phyloP scores from a whole-genome alignment of 73 alveolate species.

The Paramecium pentaurelia region DNA sequence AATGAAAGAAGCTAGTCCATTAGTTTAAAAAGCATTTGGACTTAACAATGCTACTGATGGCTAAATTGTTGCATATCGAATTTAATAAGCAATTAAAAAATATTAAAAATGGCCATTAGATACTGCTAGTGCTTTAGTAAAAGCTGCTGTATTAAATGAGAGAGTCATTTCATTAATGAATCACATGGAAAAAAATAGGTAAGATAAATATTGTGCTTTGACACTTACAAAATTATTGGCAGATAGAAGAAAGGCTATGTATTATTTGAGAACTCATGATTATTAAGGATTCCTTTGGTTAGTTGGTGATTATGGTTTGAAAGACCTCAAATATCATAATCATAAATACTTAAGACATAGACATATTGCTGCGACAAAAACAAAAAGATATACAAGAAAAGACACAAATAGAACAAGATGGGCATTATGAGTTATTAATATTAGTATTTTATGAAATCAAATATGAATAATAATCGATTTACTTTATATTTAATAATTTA shows the following conservation, averaged over 20 bases:
- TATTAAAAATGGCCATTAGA: constrained; percentile 46
- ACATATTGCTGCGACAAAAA: not conserved
- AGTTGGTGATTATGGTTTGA: constrained; percentile 10
- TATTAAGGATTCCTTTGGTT: not conserved
- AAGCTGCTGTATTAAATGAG: constrained; percentile 22
- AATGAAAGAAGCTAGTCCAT: not conserved
- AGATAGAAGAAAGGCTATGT: constrained; percentile 18
- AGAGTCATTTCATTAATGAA: not conserved
- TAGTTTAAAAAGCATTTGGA: not conserved
- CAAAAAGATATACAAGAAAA: not conserved
- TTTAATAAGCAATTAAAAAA: constrained; percentile 7
- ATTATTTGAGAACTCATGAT: not conserved
- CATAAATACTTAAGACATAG: not conserved
- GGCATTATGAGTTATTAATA: not conserved
- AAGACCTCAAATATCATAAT: not conserved
- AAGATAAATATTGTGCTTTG: not conserved
- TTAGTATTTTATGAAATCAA: not conserved
- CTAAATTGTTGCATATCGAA: constrained; percentile 21
- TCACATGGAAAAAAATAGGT: constrained; percentile 41
- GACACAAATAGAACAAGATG: constrained; percentile 9
- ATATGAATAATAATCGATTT: not conserved
- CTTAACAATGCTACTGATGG: not conserved
- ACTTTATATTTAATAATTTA: not conserved
- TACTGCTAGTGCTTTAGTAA: not conserved
- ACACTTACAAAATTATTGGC: not conserved